phyloP scores from a whole-genome alignment of 2,329 filamentous ascomycete species.

The Lachnellula arida region DNA sequence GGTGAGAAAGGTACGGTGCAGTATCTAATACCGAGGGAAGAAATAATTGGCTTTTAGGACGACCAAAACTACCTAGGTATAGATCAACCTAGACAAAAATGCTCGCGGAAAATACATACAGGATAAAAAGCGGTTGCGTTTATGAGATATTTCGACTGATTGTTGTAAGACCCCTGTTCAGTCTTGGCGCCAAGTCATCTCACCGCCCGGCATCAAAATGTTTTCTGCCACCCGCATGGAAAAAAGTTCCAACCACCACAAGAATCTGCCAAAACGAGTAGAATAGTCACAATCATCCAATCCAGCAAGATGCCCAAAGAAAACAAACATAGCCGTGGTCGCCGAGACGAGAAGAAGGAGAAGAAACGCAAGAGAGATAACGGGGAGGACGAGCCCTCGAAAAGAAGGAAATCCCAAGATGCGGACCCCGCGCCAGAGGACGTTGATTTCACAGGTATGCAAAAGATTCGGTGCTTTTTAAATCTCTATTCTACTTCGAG shows the following conservation, averaged over 20 bases:
- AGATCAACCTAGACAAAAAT: no score
- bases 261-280: background rate
- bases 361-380: conserved; percentile 46
- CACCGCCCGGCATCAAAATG: background rate
- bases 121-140: no score
- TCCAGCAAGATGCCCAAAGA: conserved; percentile 50
- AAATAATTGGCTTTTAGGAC: no score
- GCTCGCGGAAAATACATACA: no score
- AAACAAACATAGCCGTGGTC: conserved; percentile 52
- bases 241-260: no score
- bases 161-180: no score
- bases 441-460: background rate
- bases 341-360: conserved; percentile 45
- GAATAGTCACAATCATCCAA: background rate
- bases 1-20: no score
- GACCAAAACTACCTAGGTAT: no score
- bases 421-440: conserved; percentile 12
- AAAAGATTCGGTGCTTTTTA: no score
- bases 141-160: no score
- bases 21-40: no score
- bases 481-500: no score
- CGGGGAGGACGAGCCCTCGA: conserved; percentile 34
- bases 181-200: background rate
- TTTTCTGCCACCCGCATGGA: background rate
- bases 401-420: conserved; percentile 33